Percentiles rank a stretch among this genome's conserved stretches.
phyloP scores from a whole-genome alignment of 768 basidiomycete species.

The Stropharia rugosoannulata region DNA sequence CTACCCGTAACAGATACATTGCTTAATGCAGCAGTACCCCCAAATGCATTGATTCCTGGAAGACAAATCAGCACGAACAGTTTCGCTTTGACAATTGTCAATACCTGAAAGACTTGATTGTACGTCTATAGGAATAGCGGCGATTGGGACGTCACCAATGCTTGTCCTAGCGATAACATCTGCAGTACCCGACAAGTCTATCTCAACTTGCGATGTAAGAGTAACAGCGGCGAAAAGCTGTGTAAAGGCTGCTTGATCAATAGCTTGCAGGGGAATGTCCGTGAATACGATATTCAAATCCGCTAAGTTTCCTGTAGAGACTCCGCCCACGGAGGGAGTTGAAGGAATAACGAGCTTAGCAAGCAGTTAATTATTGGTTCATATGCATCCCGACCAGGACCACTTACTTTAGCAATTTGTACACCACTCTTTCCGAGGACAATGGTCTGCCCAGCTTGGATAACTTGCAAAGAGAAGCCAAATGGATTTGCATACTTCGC shows the following conservation, averaged over 20 bases:
- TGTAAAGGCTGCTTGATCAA: slow-evolving; percentile 53
- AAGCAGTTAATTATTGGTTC: not conserved
- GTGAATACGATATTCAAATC: slow-evolving; percentile 57
- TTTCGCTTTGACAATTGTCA: slow-evolving; percentile 2
- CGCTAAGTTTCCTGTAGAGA: slow-evolving; percentile 70
- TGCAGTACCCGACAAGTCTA: slow-evolving; percentile 55
- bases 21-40: slow-evolving; percentile 45
- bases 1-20: slow-evolving; percentile 65
- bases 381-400: not conserved
- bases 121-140: slow-evolving; percentile 63
- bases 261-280: slow-evolving; percentile 52
- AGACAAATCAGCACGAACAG: not conserved
- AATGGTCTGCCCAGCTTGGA: slow-evolving; percentile 54
- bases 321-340: slow-evolving; percentile 49
- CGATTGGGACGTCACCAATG: slow-evolving; percentile 67
- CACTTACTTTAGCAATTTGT: slow-evolving; percentile 51
- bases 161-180: slow-evolving; percentile 59
- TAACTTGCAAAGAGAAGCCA: slow-evolving; percentile 70
- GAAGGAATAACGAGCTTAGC: slow-evolving; percentile 51
- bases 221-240: slow-evolving; percentile 61
- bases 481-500: slow-evolving; percentile 73
- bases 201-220: slow-evolving; percentile 38
- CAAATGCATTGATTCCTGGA: slow-evolving; percentile 61
- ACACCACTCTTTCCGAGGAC: slow-evolving; percentile 45
- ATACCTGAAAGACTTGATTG: slow-evolving; percentile 52